Conservation (phyloP, 305 asterid species). For the Lippia alba region DNA sequence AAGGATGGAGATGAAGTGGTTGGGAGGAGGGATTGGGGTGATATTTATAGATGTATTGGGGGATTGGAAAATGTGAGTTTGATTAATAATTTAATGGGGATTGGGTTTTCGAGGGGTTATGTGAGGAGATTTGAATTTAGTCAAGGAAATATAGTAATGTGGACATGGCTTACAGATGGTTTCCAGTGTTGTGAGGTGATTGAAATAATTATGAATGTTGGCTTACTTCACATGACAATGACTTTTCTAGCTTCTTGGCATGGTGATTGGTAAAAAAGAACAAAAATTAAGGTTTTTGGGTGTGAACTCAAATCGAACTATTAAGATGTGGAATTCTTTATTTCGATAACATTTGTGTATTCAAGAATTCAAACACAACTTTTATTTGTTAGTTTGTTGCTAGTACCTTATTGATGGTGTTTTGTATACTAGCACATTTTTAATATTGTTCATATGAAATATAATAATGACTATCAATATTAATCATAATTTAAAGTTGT, state of each 20-base stretch:
- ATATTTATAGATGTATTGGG: conserved; percentile 49
- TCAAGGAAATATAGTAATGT: conserved; percentile 42
- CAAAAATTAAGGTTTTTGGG: no score
- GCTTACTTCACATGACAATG: conserved; percentile 38
- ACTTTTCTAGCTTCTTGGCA: conserved; percentile 35
- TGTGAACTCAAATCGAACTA: no score
- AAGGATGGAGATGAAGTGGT: conserved; percentile 35
- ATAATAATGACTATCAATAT: neutral
- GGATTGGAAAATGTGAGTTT: neutral
- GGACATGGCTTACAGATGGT: conserved; percentile 68
- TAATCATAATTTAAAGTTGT: no score
- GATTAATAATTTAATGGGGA: neutral
- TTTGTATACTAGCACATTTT: neutral
- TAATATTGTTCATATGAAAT: neutral
- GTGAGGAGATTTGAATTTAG: conserved; percentile 28
- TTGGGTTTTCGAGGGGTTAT: neutral
- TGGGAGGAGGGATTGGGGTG: conserved; percentile 28
- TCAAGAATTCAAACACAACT: no score
- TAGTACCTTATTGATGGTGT: neutral
- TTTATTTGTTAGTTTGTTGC: neutral
- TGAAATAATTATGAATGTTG: neutral
- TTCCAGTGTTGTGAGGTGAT: conserved; percentile 44
- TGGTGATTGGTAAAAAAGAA: no score
- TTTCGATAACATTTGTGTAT: no score
- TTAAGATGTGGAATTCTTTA: no score